These are phyloP conservation scores for Heteromeles arbutifolia DNA, from an alignment of 306 rosid species.

Conservation along the genomic window DNA sequence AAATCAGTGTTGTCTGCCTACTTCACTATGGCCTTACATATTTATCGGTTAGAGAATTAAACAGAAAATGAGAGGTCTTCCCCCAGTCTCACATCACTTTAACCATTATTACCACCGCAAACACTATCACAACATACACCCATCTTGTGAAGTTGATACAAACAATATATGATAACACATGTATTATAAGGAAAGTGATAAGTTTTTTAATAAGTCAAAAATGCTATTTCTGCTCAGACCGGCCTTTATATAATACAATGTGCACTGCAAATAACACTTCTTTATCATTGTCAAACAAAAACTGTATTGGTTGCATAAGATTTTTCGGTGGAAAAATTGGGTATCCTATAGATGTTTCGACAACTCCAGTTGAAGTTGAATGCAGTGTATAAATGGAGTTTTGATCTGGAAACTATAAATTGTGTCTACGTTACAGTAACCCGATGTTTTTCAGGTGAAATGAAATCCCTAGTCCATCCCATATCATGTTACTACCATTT, in stretches of 20 bases:
- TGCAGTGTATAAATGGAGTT: neutral
- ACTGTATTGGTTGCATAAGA: neutral
- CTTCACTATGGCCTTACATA: neutral
- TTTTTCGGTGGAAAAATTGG: neutral
- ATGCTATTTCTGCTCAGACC: neutral
- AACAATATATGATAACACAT: neutral
- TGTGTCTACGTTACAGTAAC: neutral
- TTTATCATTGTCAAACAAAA: neutral
- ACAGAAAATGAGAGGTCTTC: neutral
- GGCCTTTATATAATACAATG: neutral
- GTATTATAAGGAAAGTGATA: neutral
- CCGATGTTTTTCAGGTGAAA: neutral
- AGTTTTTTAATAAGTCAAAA: neutral
- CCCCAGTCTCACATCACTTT: neutral
- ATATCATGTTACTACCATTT: neutral
- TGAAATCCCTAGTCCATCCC: neutral
- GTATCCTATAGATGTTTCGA: neutral
- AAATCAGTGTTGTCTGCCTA: neutral
- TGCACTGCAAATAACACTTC: neutral
- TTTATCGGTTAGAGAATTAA: too few relatives aligned
- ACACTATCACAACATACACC: neutral
- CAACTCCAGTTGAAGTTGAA: neutral
- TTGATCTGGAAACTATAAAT: neutral
- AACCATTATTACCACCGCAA: neutral
- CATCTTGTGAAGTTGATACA: neutral